Evolutionary conservation across 495 filamentous ascomycete species (phyloP).

Genomic region (Penicillium paradoxum): DNA sequence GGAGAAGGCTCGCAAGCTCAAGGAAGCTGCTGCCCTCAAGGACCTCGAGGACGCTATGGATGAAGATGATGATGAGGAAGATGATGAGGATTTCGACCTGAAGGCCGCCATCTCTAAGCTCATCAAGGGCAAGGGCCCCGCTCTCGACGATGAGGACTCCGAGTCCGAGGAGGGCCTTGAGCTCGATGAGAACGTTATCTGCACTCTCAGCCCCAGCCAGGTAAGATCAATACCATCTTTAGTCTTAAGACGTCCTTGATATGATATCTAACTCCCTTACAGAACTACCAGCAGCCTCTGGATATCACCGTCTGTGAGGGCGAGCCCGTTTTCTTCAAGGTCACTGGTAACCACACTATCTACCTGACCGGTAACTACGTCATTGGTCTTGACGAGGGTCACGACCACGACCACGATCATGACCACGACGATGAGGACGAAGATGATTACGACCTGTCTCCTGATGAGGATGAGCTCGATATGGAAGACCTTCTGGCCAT

Average conservation of each 20-base stretch:
- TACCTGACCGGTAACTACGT: conserved; percentile 96
- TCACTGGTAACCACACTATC: conserved; percentile 81
- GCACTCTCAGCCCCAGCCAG: conserved; percentile 84
- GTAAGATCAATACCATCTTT: conserved; percentile 37
- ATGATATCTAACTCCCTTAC: conserved; percentile 13
- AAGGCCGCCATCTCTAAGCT: conserved; percentile 60
- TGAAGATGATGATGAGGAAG: conserved; percentile 56
- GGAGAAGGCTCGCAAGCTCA: conserved; percentile 77
- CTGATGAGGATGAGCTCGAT: conserved; percentile 63
- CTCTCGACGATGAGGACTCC: conserved; percentile 57
- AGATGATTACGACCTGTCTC: conserved; percentile 76
- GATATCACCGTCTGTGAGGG: conserved; percentile 83
- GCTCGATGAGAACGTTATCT: conserved; percentile 84
- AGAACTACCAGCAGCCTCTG: conserved; percentile 95
- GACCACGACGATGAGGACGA: conserved; percentile 63
- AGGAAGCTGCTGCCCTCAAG: conserved; percentile 60
- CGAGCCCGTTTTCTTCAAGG: conserved; percentile 86
- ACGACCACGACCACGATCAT: conserved; percentile 46
- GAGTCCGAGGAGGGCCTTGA: conserved; percentile 62
- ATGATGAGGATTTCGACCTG: conserved; percentile 52
- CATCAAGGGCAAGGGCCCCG: conserved; percentile 80
- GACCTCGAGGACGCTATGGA: conserved; percentile 60
- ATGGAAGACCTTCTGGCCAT: conserved; percentile 45
- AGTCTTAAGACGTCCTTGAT: background rate
- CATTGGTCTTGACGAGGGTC: conserved; percentile 50